A percentile compares a stretch with the other conserved stretches of the same genome.
Conservation (phyloP, 2,329 filamentous ascomycete species). For the Cladosporium colombiae region DNA sequence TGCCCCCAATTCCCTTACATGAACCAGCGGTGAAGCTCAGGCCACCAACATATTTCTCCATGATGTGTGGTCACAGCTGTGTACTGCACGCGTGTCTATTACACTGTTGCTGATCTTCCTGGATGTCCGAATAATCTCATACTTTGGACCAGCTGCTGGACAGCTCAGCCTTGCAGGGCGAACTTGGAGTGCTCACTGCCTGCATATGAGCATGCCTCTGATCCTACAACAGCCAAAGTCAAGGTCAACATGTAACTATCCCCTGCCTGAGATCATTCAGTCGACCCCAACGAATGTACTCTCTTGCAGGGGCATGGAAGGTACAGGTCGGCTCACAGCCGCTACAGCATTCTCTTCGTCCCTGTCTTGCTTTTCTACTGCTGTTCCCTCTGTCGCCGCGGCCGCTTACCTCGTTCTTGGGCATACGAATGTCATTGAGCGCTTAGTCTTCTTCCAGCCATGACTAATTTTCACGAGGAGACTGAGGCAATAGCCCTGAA, state of each 20-base stretch:
- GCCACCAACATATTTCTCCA: not conserved
- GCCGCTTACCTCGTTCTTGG: not conserved
- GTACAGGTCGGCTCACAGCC: not conserved
- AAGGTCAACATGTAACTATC: not conserved
- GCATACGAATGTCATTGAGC: not conserved
- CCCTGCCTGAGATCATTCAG: not conserved
- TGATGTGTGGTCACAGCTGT: not conserved
- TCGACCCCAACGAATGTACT: not conserved
- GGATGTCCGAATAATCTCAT: not conserved
- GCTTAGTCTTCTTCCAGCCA: not conserved
- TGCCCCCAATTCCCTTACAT: not conserved
- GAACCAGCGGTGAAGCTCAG: not conserved
- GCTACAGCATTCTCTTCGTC: not conserved
- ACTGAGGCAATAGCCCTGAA: constrained; percentile 12
- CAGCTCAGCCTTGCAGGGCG: not conserved
- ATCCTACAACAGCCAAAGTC: not conserved
- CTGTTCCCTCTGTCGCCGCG: not conserved
- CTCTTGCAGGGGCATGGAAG: not conserved
- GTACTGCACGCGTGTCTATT: not conserved
- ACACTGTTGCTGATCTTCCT: not conserved
- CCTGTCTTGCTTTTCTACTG: not conserved
- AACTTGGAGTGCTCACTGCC: not conserved
- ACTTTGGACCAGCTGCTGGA: not conserved
- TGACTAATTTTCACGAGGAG: constrained; percentile 15
- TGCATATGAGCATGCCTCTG: not conserved